Base-by-base conservation (phyloP, 2,329 filamentous ascomycete genomes). In the Aspergillus udagawae region DNA sequence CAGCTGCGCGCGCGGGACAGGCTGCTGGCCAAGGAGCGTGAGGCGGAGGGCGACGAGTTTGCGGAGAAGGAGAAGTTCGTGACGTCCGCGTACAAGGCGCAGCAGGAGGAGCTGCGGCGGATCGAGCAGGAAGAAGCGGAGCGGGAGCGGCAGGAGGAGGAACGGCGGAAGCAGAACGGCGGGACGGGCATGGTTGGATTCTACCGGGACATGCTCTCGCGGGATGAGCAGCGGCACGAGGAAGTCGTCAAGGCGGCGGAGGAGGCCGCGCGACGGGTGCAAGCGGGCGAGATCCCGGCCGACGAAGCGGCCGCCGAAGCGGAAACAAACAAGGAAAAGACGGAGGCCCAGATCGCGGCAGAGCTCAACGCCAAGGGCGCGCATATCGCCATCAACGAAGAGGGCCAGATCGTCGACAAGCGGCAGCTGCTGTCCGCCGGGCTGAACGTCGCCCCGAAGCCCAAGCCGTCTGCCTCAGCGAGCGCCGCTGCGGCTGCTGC, bases 21-120 rank as follows among this genome's bases (percentile, higher is more conserved):
- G 60, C 67, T 84, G 56, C 66, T 88, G 12, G 80, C 83, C 52
- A 79, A 79, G 57, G 85, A 88, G 66, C 79, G 85, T 28, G 85
- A 87, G 63, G 81, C 80, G 0, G 85, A 88, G 65, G 85, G 85
- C n/a, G 85, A 87, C 51, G 83, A 85, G 59, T 87, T 85, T 58
- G 83, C 80, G 0, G 85, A 86, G 64, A 87, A 86, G 67, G 85
- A 88, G 70, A 86, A 83, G 66, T 88, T 88, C 60, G 85, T 88
- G 45, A 88, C 85, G 1, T 77, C 78, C 1, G 85, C 85, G 38
- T 88, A 88, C 70, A 86, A 86, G 70, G 76, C 78, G 59, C 85
- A 87, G 66, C 84, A 87, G 67, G 84, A 82, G 65, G 85, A 87
- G 67, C 74, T 83, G 58, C 75, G 78, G 55, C 73, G 74, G 56